A percentile compares a stretch with the other conserved stretches of the same genome.
These are phyloP conservation scores for Polytolypa hystricis DNA, from an alignment of 2,329 filamentous ascomycete species.

Conservation along the genomic window DNA sequence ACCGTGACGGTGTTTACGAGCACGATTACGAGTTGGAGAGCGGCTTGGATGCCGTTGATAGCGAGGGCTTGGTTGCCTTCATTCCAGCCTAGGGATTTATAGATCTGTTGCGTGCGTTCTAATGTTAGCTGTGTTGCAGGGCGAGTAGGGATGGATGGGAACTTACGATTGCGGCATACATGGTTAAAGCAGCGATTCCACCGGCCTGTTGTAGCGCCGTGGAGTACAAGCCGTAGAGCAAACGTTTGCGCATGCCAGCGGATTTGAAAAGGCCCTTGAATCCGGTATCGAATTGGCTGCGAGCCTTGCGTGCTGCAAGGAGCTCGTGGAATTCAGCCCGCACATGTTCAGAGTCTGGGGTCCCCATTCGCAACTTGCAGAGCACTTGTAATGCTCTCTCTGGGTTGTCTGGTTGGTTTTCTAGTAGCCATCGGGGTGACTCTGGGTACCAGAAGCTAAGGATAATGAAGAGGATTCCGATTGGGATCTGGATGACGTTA, in stretches of 20 bases:
- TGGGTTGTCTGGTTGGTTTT: conserved; percentile 25
- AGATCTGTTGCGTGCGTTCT: conserved; percentile 18
- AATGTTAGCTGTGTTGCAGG: neutral
- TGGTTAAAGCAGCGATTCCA: conserved; percentile 26
- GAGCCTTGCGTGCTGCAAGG: conserved; percentile 25
- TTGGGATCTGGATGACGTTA: conserved; percentile 33
- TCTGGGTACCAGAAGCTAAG: conserved; percentile 32
- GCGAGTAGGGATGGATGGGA: neutral
- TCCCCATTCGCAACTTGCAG: conserved; percentile 22
- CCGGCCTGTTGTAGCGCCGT: conserved; percentile 23
- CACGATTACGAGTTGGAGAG: conserved; percentile 29
- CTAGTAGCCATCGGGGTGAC: conserved; percentile 25
- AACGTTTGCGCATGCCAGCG: conserved; percentile 25
- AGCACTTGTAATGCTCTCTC: conserved; percentile 21
- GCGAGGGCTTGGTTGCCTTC: conserved; percentile 25
- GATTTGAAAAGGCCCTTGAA: conserved; percentile 25
- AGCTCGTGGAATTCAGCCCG: conserved; percentile 28
- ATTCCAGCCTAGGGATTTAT: conserved; percentile 29
- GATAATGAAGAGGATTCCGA: conserved; percentile 27
- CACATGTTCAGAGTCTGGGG: conserved; percentile 21
- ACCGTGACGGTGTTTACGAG: conserved; percentile 33
- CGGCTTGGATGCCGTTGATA: conserved; percentile 30
- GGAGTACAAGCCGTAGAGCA: conserved; percentile 28
- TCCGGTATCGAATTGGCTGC: conserved; percentile 21
- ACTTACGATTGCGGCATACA: conserved; percentile 33